Percentiles rank a stretch among this genome's conserved stretches.
These are phyloP conservation scores for Closterium sp. DNA, from an alignment of 139 green algal genomes.

Conservation along the genomic window DNA sequence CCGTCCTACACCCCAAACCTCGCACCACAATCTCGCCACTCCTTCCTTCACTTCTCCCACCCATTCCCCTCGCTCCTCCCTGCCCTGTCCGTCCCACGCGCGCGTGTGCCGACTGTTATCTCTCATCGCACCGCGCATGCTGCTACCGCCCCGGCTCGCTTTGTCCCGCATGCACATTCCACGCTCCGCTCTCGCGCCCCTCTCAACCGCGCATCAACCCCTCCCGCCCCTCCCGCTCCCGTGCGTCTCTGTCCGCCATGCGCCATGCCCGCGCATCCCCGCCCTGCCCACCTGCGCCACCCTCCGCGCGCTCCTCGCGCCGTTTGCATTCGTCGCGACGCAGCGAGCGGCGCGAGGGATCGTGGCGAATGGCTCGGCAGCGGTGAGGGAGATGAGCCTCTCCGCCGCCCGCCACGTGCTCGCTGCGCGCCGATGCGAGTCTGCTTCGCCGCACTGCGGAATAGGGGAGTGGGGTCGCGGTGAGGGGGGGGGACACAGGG, in stretches of 20 bases:
- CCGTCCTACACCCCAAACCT: neutral
- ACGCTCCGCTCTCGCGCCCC: neutral
- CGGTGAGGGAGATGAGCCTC: neutral
- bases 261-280: neutral
- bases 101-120: neutral
- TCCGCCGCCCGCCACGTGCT: neutral
- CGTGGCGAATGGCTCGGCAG: neutral
- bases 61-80: neutral
- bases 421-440: neutral
- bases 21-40: too few relatives aligned
- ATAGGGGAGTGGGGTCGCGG: neutral
- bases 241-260: neutral
- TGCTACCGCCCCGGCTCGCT: neutral
- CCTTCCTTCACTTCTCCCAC: too few relatives aligned
- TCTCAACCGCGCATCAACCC: neutral
- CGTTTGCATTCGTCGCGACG: neutral
- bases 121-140: neutral
- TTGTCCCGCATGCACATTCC: neutral
- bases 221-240: neutral
- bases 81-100: neutral
- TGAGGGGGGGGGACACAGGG: neutral
- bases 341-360: neutral
- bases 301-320: neutral
- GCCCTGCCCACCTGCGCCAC: neutral
- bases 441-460: neutral